Conservation (phyloP, 192 early-diverging fungal genomes). For the Umbelopsis isabellina region DNA sequence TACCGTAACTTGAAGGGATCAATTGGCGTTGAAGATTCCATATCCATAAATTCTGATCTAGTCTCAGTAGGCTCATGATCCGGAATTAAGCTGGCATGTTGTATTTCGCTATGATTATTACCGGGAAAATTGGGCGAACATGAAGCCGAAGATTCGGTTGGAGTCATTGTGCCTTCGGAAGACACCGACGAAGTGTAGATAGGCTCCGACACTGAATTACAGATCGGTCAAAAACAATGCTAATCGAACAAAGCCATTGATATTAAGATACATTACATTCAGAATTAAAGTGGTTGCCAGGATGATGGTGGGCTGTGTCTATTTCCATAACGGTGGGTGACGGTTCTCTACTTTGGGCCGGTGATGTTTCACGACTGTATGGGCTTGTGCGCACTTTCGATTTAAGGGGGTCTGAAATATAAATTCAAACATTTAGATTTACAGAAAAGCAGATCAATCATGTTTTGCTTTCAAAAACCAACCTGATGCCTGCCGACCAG, state of each 20-base stretch:
- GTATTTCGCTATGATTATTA: background rate
- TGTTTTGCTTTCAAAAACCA: background rate
- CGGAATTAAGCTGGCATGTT: background rate
- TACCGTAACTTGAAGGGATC: slow-evolving; percentile 10
- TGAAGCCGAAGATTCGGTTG: slow-evolving; percentile 8
- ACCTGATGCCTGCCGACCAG: background rate
- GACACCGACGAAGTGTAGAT: slow-evolving; percentile 8
- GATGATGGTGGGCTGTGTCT: background rate
- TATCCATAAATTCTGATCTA: background rate
- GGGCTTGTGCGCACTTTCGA: background rate
- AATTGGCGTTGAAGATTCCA: background rate
- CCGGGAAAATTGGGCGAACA: slow-evolving; percentile 6
- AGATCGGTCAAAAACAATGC: too few species aligned
- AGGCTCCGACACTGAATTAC: background rate
- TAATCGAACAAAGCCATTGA: too few species aligned
- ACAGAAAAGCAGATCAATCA: too few species aligned
- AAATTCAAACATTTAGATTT: background rate
- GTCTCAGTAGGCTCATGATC: background rate
- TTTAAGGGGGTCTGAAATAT: background rate
- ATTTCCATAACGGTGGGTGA: slow-evolving; percentile 1
- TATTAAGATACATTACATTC: background rate
- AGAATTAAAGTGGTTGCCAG: background rate
- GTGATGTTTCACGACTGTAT: slow-evolving; percentile 4
- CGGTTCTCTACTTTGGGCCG: slow-evolving; percentile 4
- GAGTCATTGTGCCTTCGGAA: slow-evolving; percentile 10